Conservation (phyloP, 495 filamentous ascomycete genomes). For the Hypoxylon subgilvum region DNA sequence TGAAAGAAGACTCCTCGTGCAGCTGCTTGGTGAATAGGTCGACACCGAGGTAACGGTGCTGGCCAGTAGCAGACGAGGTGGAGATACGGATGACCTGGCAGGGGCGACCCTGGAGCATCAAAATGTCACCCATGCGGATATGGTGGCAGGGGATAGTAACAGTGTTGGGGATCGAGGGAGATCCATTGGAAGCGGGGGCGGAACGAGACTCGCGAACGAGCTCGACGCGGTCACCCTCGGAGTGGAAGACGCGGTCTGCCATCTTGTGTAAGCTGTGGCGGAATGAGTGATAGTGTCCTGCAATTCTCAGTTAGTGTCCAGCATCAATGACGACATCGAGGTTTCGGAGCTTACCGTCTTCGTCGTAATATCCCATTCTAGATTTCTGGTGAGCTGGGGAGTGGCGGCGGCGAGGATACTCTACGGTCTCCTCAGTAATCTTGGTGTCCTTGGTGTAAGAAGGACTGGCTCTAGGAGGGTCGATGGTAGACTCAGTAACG, state of each 20-base stretch:
- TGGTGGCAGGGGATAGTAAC: constrained; percentile 99
- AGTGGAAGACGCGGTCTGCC: constrained; percentile 80
- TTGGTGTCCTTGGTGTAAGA: constrained; percentile 45
- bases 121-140: constrained; percentile 96
- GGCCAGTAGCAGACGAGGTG: constrained; percentile 94
- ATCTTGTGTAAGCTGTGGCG: constrained; percentile 83
- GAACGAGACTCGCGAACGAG: constrained; percentile 50
- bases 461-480: constrained; percentile 51
- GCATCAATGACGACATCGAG: not conserved
- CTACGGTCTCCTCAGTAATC: constrained; percentile 49
- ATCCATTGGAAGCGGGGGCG: constrained; percentile 40
- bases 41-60: constrained; percentile 99
- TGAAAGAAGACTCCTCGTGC: constrained; percentile 97
- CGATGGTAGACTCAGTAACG: constrained; percentile 59
- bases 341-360: constrained; percentile 63
- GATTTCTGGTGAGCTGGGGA: constrained; percentile 49
- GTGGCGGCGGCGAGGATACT: constrained; percentile 50
- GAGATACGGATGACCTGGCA: constrained; percentile 99
- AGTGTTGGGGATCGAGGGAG: constrained; percentile 69
- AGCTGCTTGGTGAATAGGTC: constrained; percentile 98
- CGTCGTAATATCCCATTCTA: constrained; percentile 99
- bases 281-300: constrained; percentile 91
- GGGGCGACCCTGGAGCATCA: constrained; percentile 98
- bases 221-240: constrained; percentile 66
- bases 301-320: constrained; percentile 21